Base-by-base conservation (phyloP, 768 basidiomycete species). In the Lentinus tigrinus region DNA sequence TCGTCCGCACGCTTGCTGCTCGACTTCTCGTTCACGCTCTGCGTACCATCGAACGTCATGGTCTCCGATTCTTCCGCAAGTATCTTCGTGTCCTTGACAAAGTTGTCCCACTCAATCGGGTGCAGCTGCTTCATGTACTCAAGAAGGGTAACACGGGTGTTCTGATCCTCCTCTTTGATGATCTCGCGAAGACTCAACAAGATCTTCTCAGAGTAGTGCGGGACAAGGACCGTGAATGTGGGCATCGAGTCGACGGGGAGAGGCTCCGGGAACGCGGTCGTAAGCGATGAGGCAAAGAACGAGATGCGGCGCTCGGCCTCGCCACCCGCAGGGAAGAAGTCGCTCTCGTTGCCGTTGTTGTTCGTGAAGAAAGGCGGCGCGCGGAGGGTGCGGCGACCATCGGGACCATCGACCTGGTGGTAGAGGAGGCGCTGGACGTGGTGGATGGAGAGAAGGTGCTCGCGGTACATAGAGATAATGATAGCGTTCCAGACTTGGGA, bases 391-490 rank as follows among this genome's bases (percentile, higher is more conserved):
- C 97, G 84, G 59, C 90, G 89, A 53, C 95, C 94, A 69, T 91
- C 89, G 14, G 91, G 84, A 16, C 87, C 86, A 62, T 96, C 95
- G 19, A 94, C 89, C 74, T 99, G 97, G 72, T 99, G 97, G 70
- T 99, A 98, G 34, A 98, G 82, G 19, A 99, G 82, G 52, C 95
- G 89, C 71, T 99, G 97, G 46, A 99, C 97, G 67, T 99, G 95
- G 66, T 98, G 94, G 68, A 99, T 99, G 61, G 94, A 96, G 38
- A 99, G 80, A 48, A 99, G 79, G 75, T 99, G 97, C 69, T 99
- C 97, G 66, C 97, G 88, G 74, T 99, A 99, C 97, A 99, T 99
- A 54, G 96, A 98, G 62, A 99, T 99, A 73, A 99, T 96, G 74
- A 98, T 82, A 44, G 97, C 97, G 72, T 99, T 99, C 97, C 97